Evolutionary conservation across 306 rosid genomes (phyloP).

Genomic region (Malus sylvestris): DNA sequence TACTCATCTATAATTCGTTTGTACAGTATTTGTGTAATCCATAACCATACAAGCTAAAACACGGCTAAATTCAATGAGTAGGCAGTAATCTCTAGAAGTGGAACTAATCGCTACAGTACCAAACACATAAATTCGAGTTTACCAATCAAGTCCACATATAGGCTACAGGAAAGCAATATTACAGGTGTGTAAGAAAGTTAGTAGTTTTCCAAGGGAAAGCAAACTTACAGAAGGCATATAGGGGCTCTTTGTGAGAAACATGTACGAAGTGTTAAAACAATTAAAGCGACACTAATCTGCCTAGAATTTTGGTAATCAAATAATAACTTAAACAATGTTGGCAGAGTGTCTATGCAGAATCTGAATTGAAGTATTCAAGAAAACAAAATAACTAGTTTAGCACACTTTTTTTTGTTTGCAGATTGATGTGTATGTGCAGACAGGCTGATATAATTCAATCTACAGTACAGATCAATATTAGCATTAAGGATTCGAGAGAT

Average conservation of each 20-base stretch:
- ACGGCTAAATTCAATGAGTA: not conserved
- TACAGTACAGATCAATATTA: not conserved
- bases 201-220: too few species aligned
- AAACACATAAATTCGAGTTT: not conserved
- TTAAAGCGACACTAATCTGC: too few species aligned
- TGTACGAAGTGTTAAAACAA: not conserved
- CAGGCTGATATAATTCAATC: not conserved
- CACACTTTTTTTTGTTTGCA: not conserved
- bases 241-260: not conserved
- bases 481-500: slow-evolving; percentile 1
- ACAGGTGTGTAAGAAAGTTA: too few species aligned
- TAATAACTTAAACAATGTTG: not conserved
- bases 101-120: not conserved
- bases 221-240: not conserved
- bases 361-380: not conserved
- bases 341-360: not conserved
- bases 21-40: not conserved
- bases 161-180: not conserved
- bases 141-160: not conserved
- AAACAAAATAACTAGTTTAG: not conserved
- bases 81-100: not conserved
- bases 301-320: not conserved
- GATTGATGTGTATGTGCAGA: not conserved
- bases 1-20: not conserved
- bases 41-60: not conserved